Percentiles rank a stretch among this genome's conserved stretches.
phyloP scores from a whole-genome alignment of 208 protist genomes.

The Crithidia sp. region DNA sequence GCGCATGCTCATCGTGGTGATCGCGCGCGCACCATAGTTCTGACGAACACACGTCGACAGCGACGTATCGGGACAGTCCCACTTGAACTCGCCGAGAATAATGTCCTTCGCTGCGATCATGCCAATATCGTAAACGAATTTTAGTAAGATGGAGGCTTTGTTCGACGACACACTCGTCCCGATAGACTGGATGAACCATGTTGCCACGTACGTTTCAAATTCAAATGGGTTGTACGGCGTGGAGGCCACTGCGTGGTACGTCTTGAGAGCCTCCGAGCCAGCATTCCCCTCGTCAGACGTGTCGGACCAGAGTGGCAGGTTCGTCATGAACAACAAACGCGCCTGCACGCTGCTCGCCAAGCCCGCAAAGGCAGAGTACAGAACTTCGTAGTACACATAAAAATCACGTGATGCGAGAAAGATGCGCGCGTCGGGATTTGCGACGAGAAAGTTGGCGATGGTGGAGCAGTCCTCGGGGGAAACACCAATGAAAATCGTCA shows the following conservation, averaged over 20 bases:
- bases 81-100: slow-evolving; percentile 28
- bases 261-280: slow-evolving; percentile 3
- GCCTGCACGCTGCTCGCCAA: slow-evolving; percentile 16
- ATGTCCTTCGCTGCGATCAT: slow-evolving; percentile 33
- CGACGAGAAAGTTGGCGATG: slow-evolving; percentile 27
- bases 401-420: slow-evolving; percentile 48
- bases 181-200: slow-evolving; percentile 11
- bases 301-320: slow-evolving; percentile 55
- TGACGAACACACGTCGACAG: slow-evolving; percentile 17
- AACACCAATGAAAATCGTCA: slow-evolving; percentile 19
- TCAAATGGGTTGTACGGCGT: slow-evolving; percentile 16
- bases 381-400: slow-evolving; percentile 29
- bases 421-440: slow-evolving; percentile 17
- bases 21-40: slow-evolving; percentile 61
- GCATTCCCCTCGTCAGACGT: slow-evolving; percentile 6
- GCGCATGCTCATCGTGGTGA: slow-evolving; percentile 30
- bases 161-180: slow-evolving; percentile 1
- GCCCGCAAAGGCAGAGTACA: slow-evolving; percentile 22
- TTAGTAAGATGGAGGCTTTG: slow-evolving; percentile 24
- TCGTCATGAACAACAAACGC: slow-evolving; percentile 42
- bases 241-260: slow-evolving; percentile 26
- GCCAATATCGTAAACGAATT: slow-evolving; percentile 30
- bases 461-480: slow-evolving; percentile 3
- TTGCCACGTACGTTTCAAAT: slow-evolving; percentile 16
- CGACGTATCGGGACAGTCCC: background rate